Evolutionary conservation across 75 land plant species (phyloP), one percentile per base, ranked within the genome.

Genomic region (Selaginella moellendorffii): DNA sequence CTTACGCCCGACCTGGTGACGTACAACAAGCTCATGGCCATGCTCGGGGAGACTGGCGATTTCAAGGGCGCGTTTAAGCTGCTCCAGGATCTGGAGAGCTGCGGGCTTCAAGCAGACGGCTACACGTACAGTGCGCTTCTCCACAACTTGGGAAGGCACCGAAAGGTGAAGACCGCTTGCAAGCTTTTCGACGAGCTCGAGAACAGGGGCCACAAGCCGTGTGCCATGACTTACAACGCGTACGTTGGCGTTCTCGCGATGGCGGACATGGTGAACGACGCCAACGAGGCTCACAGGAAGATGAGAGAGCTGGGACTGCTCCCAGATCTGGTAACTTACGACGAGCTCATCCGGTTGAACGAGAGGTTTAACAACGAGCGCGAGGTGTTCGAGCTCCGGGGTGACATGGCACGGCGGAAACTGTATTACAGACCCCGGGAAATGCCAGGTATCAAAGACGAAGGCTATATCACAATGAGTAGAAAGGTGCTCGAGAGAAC

Each of bases 141-240:
- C 62, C 81, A 84, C 63, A 64, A 65, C 14, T 74, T 76, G 58
- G 87, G 87, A 1, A 64, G 82, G 1, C 64, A 64, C 17, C 80
- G 81, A 1, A 73, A 79, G 59, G 54, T 82, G 28, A 65, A 82
- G 25, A 76, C 76, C 53, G 68, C 85, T 12, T 17, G 82, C 58
- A 74, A 63, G 60, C 58, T 84, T n/a, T 79, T 84, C 27, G 36
- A 30, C 42, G 85, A 82, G 66, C 75, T 84, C 81, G 78, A 81
- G 68, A 54, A 52, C n/a, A 53, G 29, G 63, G 26, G 61, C 29
- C 58, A 74, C 42, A 66, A 56, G 19, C 79, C 82, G 0, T 82
- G 81, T 0, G 46, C 73, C 20, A 70, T 78, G 36, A 36, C 73
- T 1, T 84, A 78, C 53, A 63, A 76, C 22, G 60, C 76, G 2